Conservation (phyloP, 306 rosid species). For the Sophora flavescens region DNA sequence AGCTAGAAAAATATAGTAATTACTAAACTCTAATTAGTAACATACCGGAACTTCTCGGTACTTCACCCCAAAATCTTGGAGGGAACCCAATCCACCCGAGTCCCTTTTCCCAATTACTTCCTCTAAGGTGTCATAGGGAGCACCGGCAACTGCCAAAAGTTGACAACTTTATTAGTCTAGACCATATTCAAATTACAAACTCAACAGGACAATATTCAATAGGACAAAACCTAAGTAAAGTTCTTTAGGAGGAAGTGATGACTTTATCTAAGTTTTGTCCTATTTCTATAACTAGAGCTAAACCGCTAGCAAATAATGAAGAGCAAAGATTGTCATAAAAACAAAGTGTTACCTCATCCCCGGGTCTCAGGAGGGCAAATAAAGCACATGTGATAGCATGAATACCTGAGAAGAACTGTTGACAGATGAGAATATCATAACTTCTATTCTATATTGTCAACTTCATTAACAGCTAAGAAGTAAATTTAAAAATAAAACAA, state of each 20-base stretch:
- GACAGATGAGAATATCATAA: conserved; percentile 42
- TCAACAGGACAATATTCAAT: conserved; percentile 10
- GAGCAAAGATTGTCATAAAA: conserved; percentile 31
- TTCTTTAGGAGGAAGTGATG: background rate
- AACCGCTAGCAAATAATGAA: conserved; percentile 33
- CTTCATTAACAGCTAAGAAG: conserved; percentile 13
- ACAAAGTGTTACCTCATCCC: conserved; percentile 82
- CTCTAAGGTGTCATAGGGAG: conserved; percentile 95
- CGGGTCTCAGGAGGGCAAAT: conserved; percentile 84
- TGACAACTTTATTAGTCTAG: conserved; percentile 68
- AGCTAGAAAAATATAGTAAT: background rate
- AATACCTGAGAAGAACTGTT: conserved; percentile 98
- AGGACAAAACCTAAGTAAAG: background rate
- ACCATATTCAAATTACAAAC: conserved; percentile 39
- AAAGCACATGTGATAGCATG: conserved; percentile 95
- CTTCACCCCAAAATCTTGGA: conserved; percentile 87
- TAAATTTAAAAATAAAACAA: conserved; percentile 17
- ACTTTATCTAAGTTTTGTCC: background rate
- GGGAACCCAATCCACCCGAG: conserved; percentile 83
- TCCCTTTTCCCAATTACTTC: conserved; percentile 96
- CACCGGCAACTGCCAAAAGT: conserved; percentile 98
- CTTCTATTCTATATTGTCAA: background rate
- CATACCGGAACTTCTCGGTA: conserved; percentile 95
- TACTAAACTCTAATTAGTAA: background rate
- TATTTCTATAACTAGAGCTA: background rate